phyloP scores from a whole-genome alignment of 2,329 filamentous ascomycete species.

The Huntiella moniliformis region DNA sequence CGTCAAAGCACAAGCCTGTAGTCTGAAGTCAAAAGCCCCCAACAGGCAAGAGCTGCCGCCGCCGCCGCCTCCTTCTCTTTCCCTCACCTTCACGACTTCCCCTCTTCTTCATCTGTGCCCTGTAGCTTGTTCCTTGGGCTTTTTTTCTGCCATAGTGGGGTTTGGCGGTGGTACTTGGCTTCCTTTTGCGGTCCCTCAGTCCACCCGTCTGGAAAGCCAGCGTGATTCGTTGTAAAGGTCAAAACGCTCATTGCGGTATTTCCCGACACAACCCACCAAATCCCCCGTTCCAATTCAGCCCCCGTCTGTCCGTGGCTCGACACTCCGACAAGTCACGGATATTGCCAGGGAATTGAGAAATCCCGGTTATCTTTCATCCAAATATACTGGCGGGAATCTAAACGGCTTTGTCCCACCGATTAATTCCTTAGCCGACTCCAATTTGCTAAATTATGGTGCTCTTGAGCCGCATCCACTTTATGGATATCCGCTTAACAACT shows the following conservation, averaged over 20 bases:
- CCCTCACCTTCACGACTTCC: not conserved
- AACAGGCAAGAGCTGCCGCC: no score
- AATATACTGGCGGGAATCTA: not conserved
- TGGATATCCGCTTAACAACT: no score
- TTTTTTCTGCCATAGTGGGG: no score
- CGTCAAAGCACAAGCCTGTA: no score
- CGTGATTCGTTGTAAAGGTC: not conserved
- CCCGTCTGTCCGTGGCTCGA: conserved; percentile 3
- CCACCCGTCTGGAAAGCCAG: not conserved
- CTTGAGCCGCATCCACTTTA: not conserved
- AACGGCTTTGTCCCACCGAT: not conserved
- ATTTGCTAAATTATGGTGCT: not conserved
- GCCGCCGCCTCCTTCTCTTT: no score
- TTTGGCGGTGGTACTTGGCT: no score
- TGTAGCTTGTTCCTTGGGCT: no score
- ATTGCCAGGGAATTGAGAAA: not conserved
- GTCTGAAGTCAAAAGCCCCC: no score
- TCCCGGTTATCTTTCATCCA: not conserved
- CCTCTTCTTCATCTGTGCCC: not conserved
- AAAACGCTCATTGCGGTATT: conserved; percentile 1
- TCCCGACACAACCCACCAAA: not conserved
- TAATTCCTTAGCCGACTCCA: not conserved
- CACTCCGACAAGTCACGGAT: not conserved
- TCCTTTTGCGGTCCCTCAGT: not conserved
- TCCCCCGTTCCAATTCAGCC: not conserved